phyloP scores from a whole-genome alignment of 2,329 filamentous ascomycete genomes.

The Nothopassalora personata region DNA sequence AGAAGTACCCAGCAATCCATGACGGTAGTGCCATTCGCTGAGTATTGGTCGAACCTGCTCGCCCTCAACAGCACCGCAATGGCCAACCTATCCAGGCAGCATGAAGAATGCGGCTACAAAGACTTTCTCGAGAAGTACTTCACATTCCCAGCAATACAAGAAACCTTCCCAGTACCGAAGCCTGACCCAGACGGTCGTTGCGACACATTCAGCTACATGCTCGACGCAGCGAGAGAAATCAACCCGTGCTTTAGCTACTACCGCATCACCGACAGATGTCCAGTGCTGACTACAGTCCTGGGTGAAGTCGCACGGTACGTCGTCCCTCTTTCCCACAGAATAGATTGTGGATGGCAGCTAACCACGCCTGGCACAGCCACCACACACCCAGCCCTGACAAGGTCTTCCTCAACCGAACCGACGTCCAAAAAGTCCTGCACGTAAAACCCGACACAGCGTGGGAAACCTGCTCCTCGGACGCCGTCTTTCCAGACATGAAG shows the following conservation, averaged over 20 bases:
- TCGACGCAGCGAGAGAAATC: constrained; percentile 7
- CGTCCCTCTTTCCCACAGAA: background rate
- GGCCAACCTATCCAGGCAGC: constrained; percentile 29
- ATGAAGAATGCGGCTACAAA: constrained; percentile 36
- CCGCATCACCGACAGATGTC: constrained; percentile 28
- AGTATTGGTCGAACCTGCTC: constrained; percentile 33
- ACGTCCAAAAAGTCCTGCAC: constrained; percentile 33
- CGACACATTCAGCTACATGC: constrained; percentile 11
- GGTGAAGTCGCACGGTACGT: background rate
- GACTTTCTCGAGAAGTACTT: constrained; percentile 47
- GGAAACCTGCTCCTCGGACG: constrained; percentile 19
- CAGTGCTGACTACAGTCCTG: constrained; percentile 3
- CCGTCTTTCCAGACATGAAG: constrained; percentile 8
- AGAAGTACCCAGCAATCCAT: constrained; percentile 34
- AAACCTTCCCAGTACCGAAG: constrained; percentile 19
- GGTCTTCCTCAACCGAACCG: constrained; percentile 31
- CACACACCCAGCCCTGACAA: background rate
- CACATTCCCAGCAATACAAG: constrained; percentile 29
- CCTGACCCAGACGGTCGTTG: constrained; percentile 17
- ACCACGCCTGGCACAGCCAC: background rate
- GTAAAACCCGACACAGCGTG: constrained; percentile 27
- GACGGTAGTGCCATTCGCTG: constrained; percentile 7
- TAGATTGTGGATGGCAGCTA: too few species aligned
- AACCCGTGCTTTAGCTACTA: constrained; percentile 34
- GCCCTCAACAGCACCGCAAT: constrained; percentile 41